Evolutionary conservation across 2,329 filamentous ascomycete species (phyloP).

Genomic region (Diaporthe citrichinensis): DNA sequence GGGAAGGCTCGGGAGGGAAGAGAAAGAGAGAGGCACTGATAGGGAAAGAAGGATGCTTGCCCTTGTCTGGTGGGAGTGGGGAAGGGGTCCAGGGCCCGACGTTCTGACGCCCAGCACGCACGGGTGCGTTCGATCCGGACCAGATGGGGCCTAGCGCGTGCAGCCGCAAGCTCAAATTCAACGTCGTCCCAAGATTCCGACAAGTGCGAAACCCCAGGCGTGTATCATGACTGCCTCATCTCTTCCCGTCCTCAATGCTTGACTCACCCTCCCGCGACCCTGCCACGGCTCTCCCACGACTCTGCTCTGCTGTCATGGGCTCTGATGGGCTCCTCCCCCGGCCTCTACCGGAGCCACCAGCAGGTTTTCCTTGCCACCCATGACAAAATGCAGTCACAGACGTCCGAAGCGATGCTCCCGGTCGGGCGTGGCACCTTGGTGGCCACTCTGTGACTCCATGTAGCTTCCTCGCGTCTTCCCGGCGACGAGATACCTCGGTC

Average conservation of each 20-base stretch:
- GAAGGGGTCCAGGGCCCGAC: conserved; percentile 34
- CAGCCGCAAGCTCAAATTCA: conserved; percentile 43
- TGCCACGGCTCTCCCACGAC: too few species aligned
- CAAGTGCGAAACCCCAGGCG: conserved; percentile 49
- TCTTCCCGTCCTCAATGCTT: conserved; percentile 50
- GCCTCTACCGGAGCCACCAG: not conserved
- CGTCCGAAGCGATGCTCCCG: conserved; percentile 28
- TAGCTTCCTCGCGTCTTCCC: not conserved
- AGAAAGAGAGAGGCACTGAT: not conserved
- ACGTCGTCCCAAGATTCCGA: conserved; percentile 37
- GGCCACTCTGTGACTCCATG: not conserved
- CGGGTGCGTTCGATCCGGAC: conserved; percentile 35
- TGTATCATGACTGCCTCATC: conserved; percentile 55
- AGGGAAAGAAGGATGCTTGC: conserved; percentile 16
- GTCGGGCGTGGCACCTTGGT: not conserved
- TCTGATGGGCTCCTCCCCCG: not conserved
- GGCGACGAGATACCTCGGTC: conserved; percentile 3
- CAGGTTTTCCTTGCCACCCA: not conserved
- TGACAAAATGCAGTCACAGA: conserved; percentile 2
- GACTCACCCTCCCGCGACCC: not conserved
- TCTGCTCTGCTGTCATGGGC: not conserved
- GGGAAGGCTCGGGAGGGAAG: not conserved
- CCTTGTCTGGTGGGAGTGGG: conserved; percentile 16
- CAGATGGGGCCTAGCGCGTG: conserved; percentile 11
- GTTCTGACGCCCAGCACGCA: conserved; percentile 30